Evolutionary conservation across 495 filamentous ascomycete genomes (phyloP).

Genomic region (Neurospora sp.): DNA sequence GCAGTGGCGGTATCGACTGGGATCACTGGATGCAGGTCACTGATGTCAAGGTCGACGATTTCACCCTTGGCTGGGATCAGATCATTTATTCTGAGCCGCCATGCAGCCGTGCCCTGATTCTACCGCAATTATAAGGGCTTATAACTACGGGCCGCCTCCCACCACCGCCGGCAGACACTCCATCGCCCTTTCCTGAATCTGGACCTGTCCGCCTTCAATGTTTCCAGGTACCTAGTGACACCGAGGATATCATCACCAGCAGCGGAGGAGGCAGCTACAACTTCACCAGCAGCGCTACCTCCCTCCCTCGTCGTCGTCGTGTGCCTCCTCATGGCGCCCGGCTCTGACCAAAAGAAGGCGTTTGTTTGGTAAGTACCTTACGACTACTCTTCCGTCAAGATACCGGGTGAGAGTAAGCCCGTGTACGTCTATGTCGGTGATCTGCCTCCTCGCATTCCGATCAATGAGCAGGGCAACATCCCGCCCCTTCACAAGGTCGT

Average conservation of each 20-base stretch:
- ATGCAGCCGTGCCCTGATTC: not conserved
- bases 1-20: slow-evolving; percentile 71
- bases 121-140: not conserved
- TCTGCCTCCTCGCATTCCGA: too few relatives aligned
- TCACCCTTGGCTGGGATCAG: slow-evolving; percentile 75
- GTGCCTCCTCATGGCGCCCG: not conserved
- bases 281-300: not conserved
- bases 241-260: not conserved
- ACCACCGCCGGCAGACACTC: not conserved
- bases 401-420: too few relatives aligned
- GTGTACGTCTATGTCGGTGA: too few relatives aligned
- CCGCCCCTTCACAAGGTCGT: too few relatives aligned
- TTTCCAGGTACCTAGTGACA: too few relatives aligned
- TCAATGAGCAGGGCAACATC: too few relatives aligned
- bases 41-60: slow-evolving; percentile 84
- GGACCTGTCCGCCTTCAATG: not conserved
- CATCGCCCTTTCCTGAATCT: not conserved
- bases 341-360: not conserved
- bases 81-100: slow-evolving; percentile 80
- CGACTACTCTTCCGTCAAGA: too few relatives aligned
- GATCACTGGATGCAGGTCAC: slow-evolving; percentile 93
- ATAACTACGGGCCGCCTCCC: not conserved
- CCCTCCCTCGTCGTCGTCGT: not conserved
- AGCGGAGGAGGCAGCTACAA: not conserved
- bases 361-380: not conserved